phyloP scores from a whole-genome alignment of 139 green algal species.

The Chlorella sp. region DNA sequence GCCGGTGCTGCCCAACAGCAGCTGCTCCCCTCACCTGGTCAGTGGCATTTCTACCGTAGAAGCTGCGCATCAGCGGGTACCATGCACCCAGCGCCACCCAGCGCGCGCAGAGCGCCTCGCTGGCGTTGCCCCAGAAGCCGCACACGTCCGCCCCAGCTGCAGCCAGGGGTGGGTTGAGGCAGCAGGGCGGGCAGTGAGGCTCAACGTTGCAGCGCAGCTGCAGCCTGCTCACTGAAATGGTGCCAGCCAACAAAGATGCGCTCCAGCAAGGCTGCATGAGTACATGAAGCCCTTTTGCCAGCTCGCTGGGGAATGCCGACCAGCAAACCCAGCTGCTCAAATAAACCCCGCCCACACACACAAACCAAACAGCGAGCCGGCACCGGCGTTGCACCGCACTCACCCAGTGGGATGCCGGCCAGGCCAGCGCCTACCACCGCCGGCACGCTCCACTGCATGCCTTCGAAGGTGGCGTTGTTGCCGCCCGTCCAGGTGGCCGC shows the following conservation, averaged over 20 bases:
- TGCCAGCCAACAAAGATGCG: background rate
- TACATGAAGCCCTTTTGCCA: no score
- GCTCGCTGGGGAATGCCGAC: no score
- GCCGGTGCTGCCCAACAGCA: no score
- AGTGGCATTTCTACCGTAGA: background rate
- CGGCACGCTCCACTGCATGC: conserved; percentile 55
- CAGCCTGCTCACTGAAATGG: no score
- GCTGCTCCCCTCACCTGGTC: background rate
- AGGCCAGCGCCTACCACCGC: conserved; percentile 55
- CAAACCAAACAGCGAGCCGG: no score
- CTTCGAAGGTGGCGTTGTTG: conserved; percentile 54
- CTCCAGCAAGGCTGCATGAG: background rate
- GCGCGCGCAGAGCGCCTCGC: conserved; percentile 65
- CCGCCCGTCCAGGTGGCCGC: conserved; percentile 76
- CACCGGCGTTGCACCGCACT: no score
- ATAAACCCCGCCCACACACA: no score
- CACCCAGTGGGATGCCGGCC: conserved; percentile 54
- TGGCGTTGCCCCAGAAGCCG: conserved; percentile 56
- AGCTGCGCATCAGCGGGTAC: conserved; percentile 7
- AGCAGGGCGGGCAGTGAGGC: background rate
- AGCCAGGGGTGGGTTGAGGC: no score
- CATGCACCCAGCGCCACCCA: conserved; percentile 60
- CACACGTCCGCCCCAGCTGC: conserved; percentile 44
- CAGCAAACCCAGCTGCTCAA: no score
- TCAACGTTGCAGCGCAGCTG: background rate